Conservation (phyloP, 257 asterid genomes). For the Coffea canephora region DNA sequence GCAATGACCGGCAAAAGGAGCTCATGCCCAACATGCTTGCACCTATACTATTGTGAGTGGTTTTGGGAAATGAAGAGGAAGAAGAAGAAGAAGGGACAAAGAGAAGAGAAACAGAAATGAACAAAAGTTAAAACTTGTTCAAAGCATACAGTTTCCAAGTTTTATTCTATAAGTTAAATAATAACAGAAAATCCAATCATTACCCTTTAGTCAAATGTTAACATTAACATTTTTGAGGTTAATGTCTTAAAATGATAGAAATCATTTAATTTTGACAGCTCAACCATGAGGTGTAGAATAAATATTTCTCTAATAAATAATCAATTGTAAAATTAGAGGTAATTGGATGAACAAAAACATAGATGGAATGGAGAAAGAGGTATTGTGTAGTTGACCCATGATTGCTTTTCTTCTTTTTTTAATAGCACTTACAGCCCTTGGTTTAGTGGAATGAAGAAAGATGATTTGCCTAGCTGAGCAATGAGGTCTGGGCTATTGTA, state of each 20-base stretch:
- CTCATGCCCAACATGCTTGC: neutral
- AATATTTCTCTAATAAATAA: neutral
- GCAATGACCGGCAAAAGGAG: neutral
- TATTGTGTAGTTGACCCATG: too few relatives aligned
- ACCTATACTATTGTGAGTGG: neutral
- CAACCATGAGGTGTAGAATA: neutral
- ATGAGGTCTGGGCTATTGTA: neutral
- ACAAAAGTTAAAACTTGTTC: neutral
- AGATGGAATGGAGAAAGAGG: too few relatives aligned
- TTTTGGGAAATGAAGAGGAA: neutral
- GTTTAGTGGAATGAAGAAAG: neutral
- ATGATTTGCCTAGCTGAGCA: neutral
- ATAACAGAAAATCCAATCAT: too few relatives aligned
- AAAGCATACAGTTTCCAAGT: neutral
- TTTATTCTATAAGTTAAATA: too few relatives aligned
- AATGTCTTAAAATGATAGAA: too few relatives aligned
- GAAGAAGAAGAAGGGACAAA: neutral
- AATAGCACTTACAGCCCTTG: neutral
- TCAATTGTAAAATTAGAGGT: neutral
- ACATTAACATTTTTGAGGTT: too few relatives aligned
- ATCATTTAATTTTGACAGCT: neutral
- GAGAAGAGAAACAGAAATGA: neutral
- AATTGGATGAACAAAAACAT: neutral
- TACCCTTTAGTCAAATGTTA: neutral
- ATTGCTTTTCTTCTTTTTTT: neutral